Percentiles rank a stretch among this genome's conserved stretches.
phyloP scores from a whole-genome alignment of 208 protist species.

The Vickermania ingenoplastis region DNA sequence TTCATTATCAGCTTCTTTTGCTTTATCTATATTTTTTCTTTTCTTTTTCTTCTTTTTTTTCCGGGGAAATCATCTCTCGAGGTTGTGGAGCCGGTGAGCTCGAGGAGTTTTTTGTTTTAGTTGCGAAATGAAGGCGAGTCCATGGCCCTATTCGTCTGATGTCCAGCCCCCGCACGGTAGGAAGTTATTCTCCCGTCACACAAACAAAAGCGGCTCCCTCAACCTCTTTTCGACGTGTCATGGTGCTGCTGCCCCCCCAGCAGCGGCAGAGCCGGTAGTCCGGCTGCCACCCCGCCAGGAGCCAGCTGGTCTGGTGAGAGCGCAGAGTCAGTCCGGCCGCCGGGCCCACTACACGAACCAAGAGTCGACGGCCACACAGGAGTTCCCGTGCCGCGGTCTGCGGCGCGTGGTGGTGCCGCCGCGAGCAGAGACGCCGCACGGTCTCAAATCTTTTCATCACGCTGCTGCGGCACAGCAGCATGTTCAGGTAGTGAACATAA shows the following conservation, averaged over 20 bases:
- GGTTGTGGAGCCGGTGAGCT: too few relatives aligned
- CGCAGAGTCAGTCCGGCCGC: background rate
- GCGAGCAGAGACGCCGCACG: conserved; percentile 34
- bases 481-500: conserved; percentile 77
- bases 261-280: background rate
- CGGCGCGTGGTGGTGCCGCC: conserved; percentile 26
- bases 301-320: background rate
- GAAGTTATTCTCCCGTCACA: too few relatives aligned
- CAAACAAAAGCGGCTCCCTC: too few relatives aligned
- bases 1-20: too few relatives aligned
- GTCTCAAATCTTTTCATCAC: conserved; percentile 30
- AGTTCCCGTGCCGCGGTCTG: conserved; percentile 41
- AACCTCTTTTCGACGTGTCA: conserved; percentile 14
- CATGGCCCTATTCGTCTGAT: too few relatives aligned
- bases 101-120: too few relatives aligned
- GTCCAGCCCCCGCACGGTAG: too few relatives aligned
- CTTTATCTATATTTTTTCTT: too few relatives aligned
- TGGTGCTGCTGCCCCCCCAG: background rate
- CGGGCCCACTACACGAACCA: conserved; percentile 26
- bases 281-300: background rate
- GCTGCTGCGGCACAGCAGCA: conserved; percentile 36
- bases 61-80: too few relatives aligned
- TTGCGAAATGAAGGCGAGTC: too few relatives aligned
- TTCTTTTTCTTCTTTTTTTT: too few relatives aligned
- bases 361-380: conserved; percentile 39